phyloP scores from a whole-genome alignment of 768 basidiomycete genomes.

The Steccherinum ochraceum region DNA sequence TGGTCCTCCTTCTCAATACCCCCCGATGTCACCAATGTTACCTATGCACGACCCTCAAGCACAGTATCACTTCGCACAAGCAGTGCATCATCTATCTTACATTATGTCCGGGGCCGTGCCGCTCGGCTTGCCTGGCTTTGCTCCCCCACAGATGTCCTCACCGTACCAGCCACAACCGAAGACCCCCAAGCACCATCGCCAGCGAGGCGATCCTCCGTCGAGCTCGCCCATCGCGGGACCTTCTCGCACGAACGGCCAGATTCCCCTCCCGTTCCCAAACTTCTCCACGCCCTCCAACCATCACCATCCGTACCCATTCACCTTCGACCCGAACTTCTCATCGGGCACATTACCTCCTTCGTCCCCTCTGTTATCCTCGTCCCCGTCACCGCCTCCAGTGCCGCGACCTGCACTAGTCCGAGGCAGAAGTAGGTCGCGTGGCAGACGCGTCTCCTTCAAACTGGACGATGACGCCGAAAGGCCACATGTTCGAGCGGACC shows the following conservation, averaged over 20 bases:
- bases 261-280: too few relatives aligned
- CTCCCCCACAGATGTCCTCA: constrained; percentile 12
- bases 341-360: constrained; percentile 45
- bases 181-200: constrained; percentile 14
- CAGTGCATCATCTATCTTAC: constrained; percentile 35
- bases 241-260: too few relatives aligned
- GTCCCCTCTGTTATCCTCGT: constrained; percentile 39
- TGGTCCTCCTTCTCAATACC: neutral
- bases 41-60: constrained; percentile 21
- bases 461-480: constrained; percentile 25
- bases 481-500: constrained; percentile 6
- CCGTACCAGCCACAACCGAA: constrained; percentile 13
- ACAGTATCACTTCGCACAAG: constrained; percentile 31
- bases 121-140: constrained; percentile 5
- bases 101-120: constrained; percentile 24
- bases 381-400: constrained; percentile 17
- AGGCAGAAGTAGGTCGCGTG: constrained; percentile 45
- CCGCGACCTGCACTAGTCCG: constrained; percentile 21
- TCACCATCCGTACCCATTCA: constrained; percentile 31
- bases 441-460: constrained; percentile 52
- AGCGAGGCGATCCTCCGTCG: constrained; percentile 11
- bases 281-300: constrained; percentile 32
- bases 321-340: constrained; percentile 40
- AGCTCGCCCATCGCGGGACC: constrained; percentile 13
- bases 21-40: constrained; percentile 3